These are phyloP conservation scores for Porodaedalea pini DNA, from an alignment of 1,284 basidiomycete genomes.

Conservation along the genomic window DNA sequence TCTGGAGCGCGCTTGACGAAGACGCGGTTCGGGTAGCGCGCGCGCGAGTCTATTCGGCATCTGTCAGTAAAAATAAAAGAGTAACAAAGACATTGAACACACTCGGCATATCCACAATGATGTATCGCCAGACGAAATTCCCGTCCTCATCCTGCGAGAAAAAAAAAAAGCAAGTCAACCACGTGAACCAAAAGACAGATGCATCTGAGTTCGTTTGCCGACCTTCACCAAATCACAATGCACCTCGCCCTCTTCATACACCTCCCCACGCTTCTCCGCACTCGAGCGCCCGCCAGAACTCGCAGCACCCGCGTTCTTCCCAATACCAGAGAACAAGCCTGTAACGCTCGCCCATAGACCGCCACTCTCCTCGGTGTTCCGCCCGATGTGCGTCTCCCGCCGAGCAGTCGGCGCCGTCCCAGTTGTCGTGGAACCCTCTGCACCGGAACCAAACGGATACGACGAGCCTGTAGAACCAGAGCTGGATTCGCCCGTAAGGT, in stretches of 20 bases:
- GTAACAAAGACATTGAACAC: constrained; percentile 30
- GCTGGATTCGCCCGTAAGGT: constrained; percentile 57
- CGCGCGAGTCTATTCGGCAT: constrained; percentile 53
- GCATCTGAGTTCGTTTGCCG: constrained; percentile 25
- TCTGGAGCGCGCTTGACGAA: constrained; percentile 66
- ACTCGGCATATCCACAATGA: constrained; percentile 79
- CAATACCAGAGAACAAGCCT: constrained; percentile 66
- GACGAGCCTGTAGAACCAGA: constrained; percentile 18
- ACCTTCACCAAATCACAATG: constrained; percentile 75
- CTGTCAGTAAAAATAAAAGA: constrained; percentile 1
- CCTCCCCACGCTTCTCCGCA: not conserved
- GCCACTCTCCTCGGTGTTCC: constrained; percentile 34
- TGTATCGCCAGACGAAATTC: constrained; percentile 72
- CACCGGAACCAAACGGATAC: constrained; percentile 3
- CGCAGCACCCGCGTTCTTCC: constrained; percentile 38
- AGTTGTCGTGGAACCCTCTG: not conserved
- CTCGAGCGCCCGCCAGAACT: constrained; percentile 17
- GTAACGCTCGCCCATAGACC: constrained; percentile 50
- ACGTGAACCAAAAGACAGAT: not conserved
- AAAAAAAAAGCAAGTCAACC: constrained; percentile 18
- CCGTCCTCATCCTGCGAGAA: constrained; percentile 62
- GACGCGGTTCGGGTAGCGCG: constrained; percentile 58
- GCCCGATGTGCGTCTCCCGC: constrained; percentile 28
- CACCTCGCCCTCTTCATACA: constrained; percentile 70
- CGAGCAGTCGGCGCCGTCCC: constrained; percentile 32